Percentiles rank a stretch among this genome's conserved stretches.
These are phyloP conservation scores for Zymoseptoria tritici DNA, from an alignment of 2,329 filamentous ascomycete species.

Conservation along the genomic window DNA sequence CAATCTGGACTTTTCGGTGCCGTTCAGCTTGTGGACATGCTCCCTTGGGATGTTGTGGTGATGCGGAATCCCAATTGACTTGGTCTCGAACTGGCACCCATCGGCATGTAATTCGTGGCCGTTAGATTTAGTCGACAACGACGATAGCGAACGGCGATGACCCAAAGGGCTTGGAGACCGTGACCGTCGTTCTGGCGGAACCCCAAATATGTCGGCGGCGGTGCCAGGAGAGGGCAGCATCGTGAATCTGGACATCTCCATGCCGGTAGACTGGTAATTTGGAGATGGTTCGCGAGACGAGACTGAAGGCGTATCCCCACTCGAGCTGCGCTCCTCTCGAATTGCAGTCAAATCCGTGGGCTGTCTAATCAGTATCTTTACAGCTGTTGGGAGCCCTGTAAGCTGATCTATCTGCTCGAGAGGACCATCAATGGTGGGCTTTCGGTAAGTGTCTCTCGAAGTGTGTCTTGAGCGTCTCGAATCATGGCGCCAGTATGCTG, in stretches of 20 bases:
- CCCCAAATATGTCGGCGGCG: constrained; percentile 13
- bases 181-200: constrained; percentile 9
- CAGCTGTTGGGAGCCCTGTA: not conserved
- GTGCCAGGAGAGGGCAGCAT: constrained; percentile 12
- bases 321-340: constrained; percentile 14
- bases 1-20: constrained; percentile 21
- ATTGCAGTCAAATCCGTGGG: constrained; percentile 12
- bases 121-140: not conserved
- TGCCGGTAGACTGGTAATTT: constrained; percentile 1
- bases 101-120: constrained; percentile 3
- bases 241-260: constrained; percentile 12
- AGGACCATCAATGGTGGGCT: not conserved
- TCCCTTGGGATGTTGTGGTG: constrained; percentile 17
- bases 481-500: constrained; percentile 12
- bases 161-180: constrained; percentile 14
- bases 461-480: constrained; percentile 4
- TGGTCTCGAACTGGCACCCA: constrained; percentile 17
- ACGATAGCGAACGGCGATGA: constrained; percentile 6
- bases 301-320: constrained; percentile 12
- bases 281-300: constrained; percentile 19
- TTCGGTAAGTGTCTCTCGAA: not conserved
- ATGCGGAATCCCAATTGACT: constrained; percentile 16
- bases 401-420: not conserved
- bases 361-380: constrained; percentile 17
- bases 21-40: constrained; percentile 23